Percentiles rank a stretch among this genome's conserved stretches.
phyloP scores from a whole-genome alignment of 2,329 filamentous ascomycete genomes.

The Fusarium heterosporum region DNA sequence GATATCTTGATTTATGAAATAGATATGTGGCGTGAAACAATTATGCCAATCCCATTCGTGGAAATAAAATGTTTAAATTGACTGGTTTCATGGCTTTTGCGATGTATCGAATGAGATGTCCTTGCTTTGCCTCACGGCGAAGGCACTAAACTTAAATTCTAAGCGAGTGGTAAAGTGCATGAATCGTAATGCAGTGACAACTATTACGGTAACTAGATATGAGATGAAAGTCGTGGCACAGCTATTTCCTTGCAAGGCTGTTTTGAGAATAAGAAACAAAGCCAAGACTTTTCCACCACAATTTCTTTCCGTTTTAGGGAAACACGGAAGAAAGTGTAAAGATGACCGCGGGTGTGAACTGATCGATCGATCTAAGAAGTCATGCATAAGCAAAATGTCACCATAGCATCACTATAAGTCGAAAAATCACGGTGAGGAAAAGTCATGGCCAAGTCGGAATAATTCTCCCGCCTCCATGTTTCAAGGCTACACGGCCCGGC shows the following conservation, averaged over 20 bases:
- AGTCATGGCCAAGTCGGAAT: neutral
- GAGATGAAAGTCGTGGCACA: constrained; percentile 6
- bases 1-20: neutral
- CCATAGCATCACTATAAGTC: neutral
- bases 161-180: constrained; percentile 8
- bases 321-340: neutral
- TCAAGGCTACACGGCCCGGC: constrained; percentile 17
- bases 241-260: neutral
- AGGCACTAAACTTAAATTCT: neutral
- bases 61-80: constrained; percentile 11
- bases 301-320: neutral
- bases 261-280: neutral
- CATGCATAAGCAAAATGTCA: constrained; percentile 11
- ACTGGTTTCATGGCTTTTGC: constrained; percentile 11
- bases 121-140: constrained; percentile 6
- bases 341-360: neutral
- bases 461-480: constrained; percentile 19
- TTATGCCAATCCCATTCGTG: constrained; percentile 11
- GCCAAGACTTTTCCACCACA: neutral
- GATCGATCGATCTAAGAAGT: constrained; percentile 10
- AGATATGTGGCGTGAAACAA: neutral
- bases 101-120: constrained; percentile 5
- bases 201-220: neutral
- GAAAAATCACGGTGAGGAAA: neutral
- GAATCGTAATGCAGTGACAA: constrained; percentile 7